Base-by-base conservation (phyloP, 2,329 filamentous ascomycete genomes). In the Aotearoamyces nothofagi region DNA sequence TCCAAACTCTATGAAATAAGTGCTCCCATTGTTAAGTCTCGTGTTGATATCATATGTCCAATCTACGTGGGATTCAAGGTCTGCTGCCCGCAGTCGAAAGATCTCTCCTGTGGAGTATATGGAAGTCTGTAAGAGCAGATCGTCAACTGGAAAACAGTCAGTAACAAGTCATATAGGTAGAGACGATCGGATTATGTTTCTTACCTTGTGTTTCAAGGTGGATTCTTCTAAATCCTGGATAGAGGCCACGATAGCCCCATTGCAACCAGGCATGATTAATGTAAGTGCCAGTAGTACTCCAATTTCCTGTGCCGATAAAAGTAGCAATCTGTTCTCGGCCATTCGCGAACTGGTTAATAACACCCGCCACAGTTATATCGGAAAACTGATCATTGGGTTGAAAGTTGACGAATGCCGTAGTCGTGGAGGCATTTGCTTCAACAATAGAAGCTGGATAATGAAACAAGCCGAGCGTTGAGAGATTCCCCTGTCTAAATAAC, bases 301-400 rank as follows among this genome's bases (percentile, higher is more conserved):
- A 57, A 26, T 53, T 50, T 15, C 51, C 49, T 5, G 52, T 49
- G 11, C 53, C 49, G 32, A 66, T 57, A 50, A 73, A 73, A 52
- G 65, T 72, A 6, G 60, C 67, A 64, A 74, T 69, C 46, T 74
- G 67, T 49, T 73, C 55, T 33, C 69, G 61, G 9, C 58, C 58
- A n/a, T n/a, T n/a, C 27, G 55, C 53, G 37, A 70, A 63, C 34
- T 63, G 58, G 44, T 72, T 73, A 44, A 74, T 69, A 29, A 75
- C 66, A 22, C 58, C 69, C 27, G 69, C 69, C 14, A 58, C 63
- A 12, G 55, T 58, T 15, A 47, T 46, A 9, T 33, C 43, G 2
- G 45, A 31, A 35, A 55, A 58, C 6, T 46, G 42, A 3, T 55
- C 57, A 33, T 54, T 54, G n/a, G 57, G 47, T 5, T 50, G 58